Evolutionary conservation across 371 early-diverging fungal species (phyloP).

Genomic region (Nosema granulosis): DNA sequence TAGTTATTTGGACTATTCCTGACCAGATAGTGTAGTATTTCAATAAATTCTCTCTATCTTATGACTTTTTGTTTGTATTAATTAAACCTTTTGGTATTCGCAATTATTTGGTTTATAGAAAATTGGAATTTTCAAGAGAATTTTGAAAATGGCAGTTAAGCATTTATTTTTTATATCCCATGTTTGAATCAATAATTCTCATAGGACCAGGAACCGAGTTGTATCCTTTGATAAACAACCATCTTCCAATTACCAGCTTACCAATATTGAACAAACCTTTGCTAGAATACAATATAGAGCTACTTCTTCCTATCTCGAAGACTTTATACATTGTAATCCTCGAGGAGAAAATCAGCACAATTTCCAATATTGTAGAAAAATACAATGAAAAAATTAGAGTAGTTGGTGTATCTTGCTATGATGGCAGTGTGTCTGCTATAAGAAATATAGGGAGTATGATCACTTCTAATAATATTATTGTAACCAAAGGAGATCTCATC

Average conservation of each 20-base stretch:
- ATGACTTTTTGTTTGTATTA: no score
- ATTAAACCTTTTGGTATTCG: no score
- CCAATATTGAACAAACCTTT: conserved; percentile 46
- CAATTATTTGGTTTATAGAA: no score
- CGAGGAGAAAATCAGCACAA: conserved; percentile 1
- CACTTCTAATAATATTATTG: conserved; percentile 33
- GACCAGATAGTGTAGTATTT: no score
- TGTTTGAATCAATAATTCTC: conserved; percentile 47
- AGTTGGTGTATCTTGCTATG: conserved; percentile 32
- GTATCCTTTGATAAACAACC: conserved; percentile 35
- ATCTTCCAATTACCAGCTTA: conserved; percentile 11
- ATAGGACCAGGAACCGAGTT: conserved; percentile 49
- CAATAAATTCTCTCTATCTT: no score
- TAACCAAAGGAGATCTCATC: conserved; percentile 52
- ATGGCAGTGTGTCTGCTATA: conserved; percentile 32
- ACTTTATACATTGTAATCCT: conserved; percentile 39
- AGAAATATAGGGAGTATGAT: conserved; percentile 7
- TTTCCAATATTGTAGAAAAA: neutral
- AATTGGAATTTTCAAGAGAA: no score
- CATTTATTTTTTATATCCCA: conserved; percentile 26
- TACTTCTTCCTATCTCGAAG: neutral
- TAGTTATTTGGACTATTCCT: no score
- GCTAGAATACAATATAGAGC: conserved; percentile 26
- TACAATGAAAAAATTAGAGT: conserved; percentile 5
- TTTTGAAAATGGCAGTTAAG: no score